These are phyloP conservation scores for Thalassiosira exigua DNA, from an alignment of 352 stramenopile genomes.

Conservation along the genomic window DNA sequence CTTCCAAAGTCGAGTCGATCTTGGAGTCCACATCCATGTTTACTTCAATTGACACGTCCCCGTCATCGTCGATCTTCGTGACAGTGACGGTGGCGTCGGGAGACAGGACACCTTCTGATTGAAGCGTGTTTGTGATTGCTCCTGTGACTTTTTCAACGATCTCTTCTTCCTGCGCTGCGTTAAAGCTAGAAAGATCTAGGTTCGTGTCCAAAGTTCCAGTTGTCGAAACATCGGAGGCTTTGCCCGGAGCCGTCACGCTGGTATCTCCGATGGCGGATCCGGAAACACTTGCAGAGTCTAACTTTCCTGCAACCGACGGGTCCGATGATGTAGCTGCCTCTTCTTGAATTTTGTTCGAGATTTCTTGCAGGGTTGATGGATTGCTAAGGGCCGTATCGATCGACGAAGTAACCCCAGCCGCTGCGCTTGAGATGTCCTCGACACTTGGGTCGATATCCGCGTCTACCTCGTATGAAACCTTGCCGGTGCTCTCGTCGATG, in stretches of 20 bases:
- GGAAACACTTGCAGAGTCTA: conserved; percentile 4
- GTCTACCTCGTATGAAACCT: conserved; percentile 32
- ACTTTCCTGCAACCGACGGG: conserved; percentile 2
- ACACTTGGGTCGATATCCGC: conserved; percentile 30
- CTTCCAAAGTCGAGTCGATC: conserved; percentile 12
- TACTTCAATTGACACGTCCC: conserved; percentile 25
- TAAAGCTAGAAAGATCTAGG: conserved; percentile 20
- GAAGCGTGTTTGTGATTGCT: conserved; percentile 17
- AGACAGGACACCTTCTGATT: conserved; percentile 21
- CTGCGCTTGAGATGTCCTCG: not conserved
- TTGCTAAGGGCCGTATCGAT: not conserved
- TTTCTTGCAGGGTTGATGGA: not conserved
- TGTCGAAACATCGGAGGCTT: conserved; percentile 2
- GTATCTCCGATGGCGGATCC: conserved; percentile 1
- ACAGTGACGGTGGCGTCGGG: conserved; percentile 15
- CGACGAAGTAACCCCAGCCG: not conserved
- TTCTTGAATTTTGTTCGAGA: not conserved
- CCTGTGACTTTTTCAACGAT: conserved; percentile 9
- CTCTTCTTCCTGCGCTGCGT: conserved; percentile 22
- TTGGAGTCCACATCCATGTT: conserved; percentile 8
- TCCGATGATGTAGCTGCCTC: not conserved
- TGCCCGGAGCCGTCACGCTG: not conserved
- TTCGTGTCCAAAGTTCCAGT: conserved; percentile 28
- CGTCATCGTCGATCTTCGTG: conserved; percentile 20
- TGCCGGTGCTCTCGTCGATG: conserved; percentile 30